Evolutionary conservation across 2,329 filamentous ascomycete genomes (phyloP).

Genomic region (Verticillium isaacii): DNA sequence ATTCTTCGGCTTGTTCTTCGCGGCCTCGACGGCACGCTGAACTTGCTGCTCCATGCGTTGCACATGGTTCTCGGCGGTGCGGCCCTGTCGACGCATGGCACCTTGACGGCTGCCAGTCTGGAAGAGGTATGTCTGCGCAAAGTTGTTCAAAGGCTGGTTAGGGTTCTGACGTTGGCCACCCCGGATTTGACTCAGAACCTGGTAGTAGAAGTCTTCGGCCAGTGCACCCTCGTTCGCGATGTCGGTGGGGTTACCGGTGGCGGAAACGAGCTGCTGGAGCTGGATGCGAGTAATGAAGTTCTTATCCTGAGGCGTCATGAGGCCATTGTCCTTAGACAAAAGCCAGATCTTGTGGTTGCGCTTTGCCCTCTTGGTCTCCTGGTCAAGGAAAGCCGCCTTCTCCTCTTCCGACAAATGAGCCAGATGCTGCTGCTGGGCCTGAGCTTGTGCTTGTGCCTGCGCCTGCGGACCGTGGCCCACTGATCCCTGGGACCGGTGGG

Average conservation of each 20-base stretch:
- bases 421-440: conserved; percentile 30
- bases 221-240: conserved; percentile 75
- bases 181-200: conserved; percentile 92
- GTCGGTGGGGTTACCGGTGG: conserved; percentile 82
- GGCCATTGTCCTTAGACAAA: conserved; percentile 86
- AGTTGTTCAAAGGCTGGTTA: conserved; percentile 88
- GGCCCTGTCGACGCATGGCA: conserved; percentile 66
- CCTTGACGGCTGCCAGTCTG: conserved; percentile 85
- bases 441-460: conserved; percentile 32
- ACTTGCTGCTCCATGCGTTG: conserved; percentile 99
- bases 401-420: conserved; percentile 79
- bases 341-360: conserved; percentile 97
- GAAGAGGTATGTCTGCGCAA: conserved; percentile 95
- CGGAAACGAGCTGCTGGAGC: conserved; percentile 89
- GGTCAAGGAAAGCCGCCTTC: conserved; percentile 75
- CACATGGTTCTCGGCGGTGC: conserved; percentile 92
- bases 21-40: conserved; percentile 91
- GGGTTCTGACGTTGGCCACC: conserved; percentile 86
- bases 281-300: conserved; percentile 99
- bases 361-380: conserved; percentile 93
- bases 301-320: conserved; percentile 99
- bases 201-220: conserved; percentile 96
- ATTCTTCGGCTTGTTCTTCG: conserved; percentile 96
- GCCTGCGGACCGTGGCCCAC: conserved; percentile 55
- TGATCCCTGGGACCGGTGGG: conserved; percentile 49